A percentile compares a stretch with the other conserved stretches of the same genome.
Conservation (phyloP, 2,329 filamentous ascomycete genomes). For the Cercospora beticola region DNA sequence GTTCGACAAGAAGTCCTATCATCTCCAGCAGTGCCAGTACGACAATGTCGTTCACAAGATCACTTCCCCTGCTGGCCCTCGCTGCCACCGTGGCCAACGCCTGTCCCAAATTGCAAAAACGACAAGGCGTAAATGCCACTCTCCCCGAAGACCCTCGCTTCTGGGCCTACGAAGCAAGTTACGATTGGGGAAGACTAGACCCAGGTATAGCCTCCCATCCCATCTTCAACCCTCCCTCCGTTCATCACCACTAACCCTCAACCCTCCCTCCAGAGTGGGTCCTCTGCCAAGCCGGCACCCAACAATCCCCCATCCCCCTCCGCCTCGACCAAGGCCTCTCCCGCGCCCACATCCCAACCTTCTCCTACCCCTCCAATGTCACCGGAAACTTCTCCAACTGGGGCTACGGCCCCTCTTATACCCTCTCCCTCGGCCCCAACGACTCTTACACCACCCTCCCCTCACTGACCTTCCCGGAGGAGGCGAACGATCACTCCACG, state of each 20-base stretch:
- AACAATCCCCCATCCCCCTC: slow-evolving; percentile 53
- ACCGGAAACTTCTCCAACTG: not conserved
- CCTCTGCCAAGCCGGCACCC: slow-evolving; percentile 52
- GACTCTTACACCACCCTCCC: not conserved
- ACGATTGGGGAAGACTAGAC: slow-evolving; percentile 27
- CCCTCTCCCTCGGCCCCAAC: not conserved
- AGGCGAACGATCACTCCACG: not conserved
- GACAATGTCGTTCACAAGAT: slow-evolving; percentile 2
- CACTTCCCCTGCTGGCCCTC: not conserved
- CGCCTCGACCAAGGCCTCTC: slow-evolving; percentile 44
- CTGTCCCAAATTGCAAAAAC: slow-evolving; percentile 16
- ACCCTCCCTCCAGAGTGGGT: slow-evolving; percentile 39
- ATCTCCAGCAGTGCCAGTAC: not conserved
- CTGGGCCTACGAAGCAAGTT: slow-evolving; percentile 26
- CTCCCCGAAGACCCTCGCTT: slow-evolving; percentile 16
- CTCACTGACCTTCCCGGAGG: not conserved
- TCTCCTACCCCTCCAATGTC: slow-evolving; percentile 41
- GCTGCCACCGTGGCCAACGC: slow-evolving; percentile 4
- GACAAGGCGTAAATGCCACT: slow-evolving; percentile 18
- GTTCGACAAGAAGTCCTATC: not conserved
- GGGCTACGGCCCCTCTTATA: not conserved
- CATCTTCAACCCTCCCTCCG: not conserved
- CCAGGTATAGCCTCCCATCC: slow-evolving; percentile 9
- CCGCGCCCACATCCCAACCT: slow-evolving; percentile 42
- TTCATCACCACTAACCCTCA: not conserved